Conservation (phyloP, 306 rosid genomes). For the Glycine soja region DNA sequence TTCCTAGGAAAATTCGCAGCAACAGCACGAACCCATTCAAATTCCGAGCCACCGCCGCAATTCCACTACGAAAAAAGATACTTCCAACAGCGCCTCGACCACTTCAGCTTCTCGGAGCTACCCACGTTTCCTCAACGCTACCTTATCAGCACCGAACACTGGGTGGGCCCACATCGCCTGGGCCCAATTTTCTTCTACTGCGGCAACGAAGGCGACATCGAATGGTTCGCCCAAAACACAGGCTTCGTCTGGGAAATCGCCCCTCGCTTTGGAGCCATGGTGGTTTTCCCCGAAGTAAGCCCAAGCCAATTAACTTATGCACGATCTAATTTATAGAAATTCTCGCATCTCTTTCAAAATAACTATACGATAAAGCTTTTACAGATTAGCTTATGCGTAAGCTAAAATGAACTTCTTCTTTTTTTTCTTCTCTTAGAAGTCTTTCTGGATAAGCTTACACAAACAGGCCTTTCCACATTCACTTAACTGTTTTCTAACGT, state of each 20-base stretch:
- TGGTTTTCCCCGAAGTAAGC: slow-evolving; percentile 80
- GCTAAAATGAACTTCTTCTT: no score
- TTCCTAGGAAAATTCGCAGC: slow-evolving; percentile 61
- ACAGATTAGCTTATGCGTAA: no score
- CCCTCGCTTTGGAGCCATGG: slow-evolving; percentile 81
- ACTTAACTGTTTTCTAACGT: background rate
- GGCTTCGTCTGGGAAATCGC: slow-evolving; percentile 94
- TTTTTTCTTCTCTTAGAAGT: no score
- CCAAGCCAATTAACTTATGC: no score
- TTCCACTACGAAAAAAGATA: slow-evolving; percentile 66
- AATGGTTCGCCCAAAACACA: slow-evolving; percentile 82
- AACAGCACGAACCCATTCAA: background rate
- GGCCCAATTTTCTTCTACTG: slow-evolving; percentile 90
- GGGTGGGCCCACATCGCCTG: slow-evolving; percentile 58
- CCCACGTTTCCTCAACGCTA: slow-evolving; percentile 76
- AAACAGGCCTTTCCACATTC: background rate
- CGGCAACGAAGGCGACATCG: slow-evolving; percentile 93
- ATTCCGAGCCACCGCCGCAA: background rate
- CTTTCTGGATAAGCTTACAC: no score
- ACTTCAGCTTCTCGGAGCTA: slow-evolving; percentile 72
- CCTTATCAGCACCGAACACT: slow-evolving; percentile 76
- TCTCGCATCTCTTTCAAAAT: no score
- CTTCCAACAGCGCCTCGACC: slow-evolving; percentile 80
- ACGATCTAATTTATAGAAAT: no score
- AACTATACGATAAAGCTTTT: no score